These are phyloP conservation scores for Pythium graminicola DNA, from an alignment of 352 stramenopile species.

Conservation along the genomic window DNA sequence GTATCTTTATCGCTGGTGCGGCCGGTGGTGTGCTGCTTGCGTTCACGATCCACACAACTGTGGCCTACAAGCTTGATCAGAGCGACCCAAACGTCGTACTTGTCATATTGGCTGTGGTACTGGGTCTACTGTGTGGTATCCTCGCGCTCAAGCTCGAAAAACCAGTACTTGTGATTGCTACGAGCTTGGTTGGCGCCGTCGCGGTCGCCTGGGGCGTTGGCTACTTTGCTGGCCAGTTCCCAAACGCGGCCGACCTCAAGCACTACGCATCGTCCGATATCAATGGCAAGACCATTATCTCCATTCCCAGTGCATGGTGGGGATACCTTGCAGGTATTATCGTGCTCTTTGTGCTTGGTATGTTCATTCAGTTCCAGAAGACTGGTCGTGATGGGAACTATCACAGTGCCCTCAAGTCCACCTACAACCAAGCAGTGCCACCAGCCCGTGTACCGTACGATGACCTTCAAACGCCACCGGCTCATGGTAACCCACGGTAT, in stretches of 20 bases:
- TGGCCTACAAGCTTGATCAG: constrained; percentile 31
- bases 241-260: constrained; percentile 37
- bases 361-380: constrained; percentile 31
- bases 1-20: constrained; percentile 40
- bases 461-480: constrained; percentile 3
- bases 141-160: constrained; percentile 45
- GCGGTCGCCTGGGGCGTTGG: constrained; percentile 40
- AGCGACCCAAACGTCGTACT: constrained; percentile 25
- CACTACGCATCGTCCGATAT: constrained; percentile 19
- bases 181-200: constrained; percentile 37
- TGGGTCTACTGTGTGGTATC: constrained; percentile 32
- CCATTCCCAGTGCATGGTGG: constrained; percentile 32
- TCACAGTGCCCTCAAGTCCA: constrained; percentile 6
- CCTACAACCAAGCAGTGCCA: constrained; percentile 13
- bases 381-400: constrained; percentile 17
- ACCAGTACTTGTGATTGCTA: constrained; percentile 48
- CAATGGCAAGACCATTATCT: constrained; percentile 22
- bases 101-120: constrained; percentile 26
- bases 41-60: constrained; percentile 41
- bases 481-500: constrained; percentile 17
- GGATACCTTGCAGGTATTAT: constrained; percentile 31
- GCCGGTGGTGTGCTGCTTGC: constrained; percentile 34
- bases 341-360: constrained; percentile 26
- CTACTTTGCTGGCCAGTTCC: constrained; percentile 54
- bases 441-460: constrained; percentile 5